phyloP scores from a whole-genome alignment of 257 asterid genomes.

The Gentiana macrophylla region DNA sequence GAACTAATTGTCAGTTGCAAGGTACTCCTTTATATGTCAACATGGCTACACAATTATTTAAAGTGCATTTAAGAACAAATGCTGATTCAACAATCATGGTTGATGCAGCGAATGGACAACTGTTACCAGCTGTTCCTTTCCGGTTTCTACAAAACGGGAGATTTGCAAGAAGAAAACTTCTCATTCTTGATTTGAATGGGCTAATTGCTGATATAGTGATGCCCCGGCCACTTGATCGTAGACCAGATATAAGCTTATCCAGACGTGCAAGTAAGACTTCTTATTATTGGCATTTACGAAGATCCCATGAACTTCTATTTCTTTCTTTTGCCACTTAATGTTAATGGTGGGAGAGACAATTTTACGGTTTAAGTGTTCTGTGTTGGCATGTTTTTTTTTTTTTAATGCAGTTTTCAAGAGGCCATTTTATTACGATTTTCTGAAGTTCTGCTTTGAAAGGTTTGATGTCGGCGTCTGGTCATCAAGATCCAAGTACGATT shows the following conservation, averaged over 20 bases:
- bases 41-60: constrained; percentile 10
- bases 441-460: constrained; percentile 71
- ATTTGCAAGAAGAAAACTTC: constrained; percentile 42
- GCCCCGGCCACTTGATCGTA: constrained; percentile 55
- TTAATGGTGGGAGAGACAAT: background rate
- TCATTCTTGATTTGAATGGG: constrained; percentile 91
- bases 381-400: constrained; percentile 6
- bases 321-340: background rate
- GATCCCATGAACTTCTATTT: too few relatives aligned
- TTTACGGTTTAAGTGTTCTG: constrained; percentile 11
- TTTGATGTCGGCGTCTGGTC: constrained; percentile 88
- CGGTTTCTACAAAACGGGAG: constrained; percentile 14
- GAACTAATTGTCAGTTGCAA: background rate
- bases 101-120: constrained; percentile 9
- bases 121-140: constrained; percentile 11
- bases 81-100: constrained; percentile 15
- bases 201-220: constrained; percentile 62
- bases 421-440: constrained; percentile 70
- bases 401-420: constrained; percentile 65
- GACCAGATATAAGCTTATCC: constrained; percentile 32
- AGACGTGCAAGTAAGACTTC: constrained; percentile 69
- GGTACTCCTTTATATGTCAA: constrained; percentile 14
- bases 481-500: constrained; percentile 61
- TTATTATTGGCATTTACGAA: background rate
- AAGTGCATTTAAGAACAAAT: constrained; percentile 13